A percentile compares a stretch with the other conserved stretches of the same genome.
Evolutionary conservation across 139 green algal species (phyloP).

Genomic region (Picochlorum costavermella): DNA sequence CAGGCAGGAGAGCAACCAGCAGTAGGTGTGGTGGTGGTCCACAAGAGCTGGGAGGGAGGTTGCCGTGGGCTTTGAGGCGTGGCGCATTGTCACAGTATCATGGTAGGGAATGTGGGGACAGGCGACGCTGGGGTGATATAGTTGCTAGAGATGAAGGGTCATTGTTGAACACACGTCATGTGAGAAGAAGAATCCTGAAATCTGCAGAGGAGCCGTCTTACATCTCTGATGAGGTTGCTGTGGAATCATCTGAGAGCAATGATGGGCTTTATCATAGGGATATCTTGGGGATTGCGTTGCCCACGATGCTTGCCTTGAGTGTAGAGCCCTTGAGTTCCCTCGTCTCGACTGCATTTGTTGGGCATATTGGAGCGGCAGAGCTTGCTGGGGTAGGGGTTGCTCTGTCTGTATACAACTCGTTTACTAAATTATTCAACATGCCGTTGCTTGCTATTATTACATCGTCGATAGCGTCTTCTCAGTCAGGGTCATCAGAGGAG

Average conservation of each 20-base stretch:
- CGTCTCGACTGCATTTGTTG: constrained; percentile 62
- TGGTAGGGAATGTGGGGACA: no score
- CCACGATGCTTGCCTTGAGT: constrained; percentile 51
- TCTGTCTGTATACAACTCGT: constrained; percentile 59
- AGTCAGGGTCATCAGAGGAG: constrained; percentile 4
- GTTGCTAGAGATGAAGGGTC: no score
- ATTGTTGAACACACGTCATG: no score
- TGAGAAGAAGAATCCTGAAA: background rate
- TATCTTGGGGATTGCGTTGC: constrained; percentile 48
- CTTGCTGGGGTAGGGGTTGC: constrained; percentile 55
- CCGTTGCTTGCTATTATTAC: constrained; percentile 67
- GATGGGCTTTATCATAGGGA: constrained; percentile 17
- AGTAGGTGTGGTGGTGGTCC: no score
- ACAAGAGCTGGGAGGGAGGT: no score
- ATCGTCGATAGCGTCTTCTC: constrained; percentile 43
- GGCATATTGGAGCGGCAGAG: constrained; percentile 41
- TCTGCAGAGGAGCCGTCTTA: background rate
- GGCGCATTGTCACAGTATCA: no score
- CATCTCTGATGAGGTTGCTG: background rate
- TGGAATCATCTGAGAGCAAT: background rate
- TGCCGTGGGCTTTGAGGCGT: no score
- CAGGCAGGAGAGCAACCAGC: no score
- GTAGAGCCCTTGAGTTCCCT: constrained; percentile 62
- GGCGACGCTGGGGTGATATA: no score
- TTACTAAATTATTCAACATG: constrained; percentile 67